A percentile compares a stretch with the other conserved stretches of the same genome.
These are phyloP conservation scores for Trichosporon asahii DNA, from an alignment of 1,284 basidiomycete species.

Conservation along the genomic window DNA sequence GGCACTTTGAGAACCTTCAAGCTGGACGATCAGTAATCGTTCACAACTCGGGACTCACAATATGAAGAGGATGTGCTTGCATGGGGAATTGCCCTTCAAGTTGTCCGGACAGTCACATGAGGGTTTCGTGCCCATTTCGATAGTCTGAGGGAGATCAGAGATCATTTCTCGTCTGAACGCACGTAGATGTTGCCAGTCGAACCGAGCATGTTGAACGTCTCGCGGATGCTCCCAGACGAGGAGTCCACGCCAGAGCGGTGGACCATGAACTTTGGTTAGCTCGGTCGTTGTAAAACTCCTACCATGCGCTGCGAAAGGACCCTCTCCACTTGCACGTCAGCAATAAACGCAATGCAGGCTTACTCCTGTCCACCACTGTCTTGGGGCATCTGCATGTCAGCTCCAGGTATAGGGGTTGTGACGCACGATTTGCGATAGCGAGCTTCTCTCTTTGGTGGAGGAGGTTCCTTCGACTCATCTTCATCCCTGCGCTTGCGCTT, in stretches of 20 bases:
- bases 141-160: conserved; percentile 25
- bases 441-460: neutral
- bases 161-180: neutral
- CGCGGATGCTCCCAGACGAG: neutral
- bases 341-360: neutral
- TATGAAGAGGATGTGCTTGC: conserved; percentile 46
- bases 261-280: conserved; percentile 31
- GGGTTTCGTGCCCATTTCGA: conserved; percentile 24
- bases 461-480: neutral
- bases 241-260: conserved; percentile 15
- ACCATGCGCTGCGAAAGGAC: conserved; percentile 44
- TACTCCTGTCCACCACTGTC: neutral
- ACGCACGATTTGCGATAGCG: neutral
- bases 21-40: conserved; percentile 19
- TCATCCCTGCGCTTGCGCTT: neutral
- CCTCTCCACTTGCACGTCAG: conserved; percentile 23
- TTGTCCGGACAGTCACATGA: conserved; percentile 42
- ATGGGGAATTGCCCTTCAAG: conserved; percentile 37
- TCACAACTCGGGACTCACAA: conserved; percentile 28
- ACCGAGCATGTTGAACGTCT: conserved; percentile 32
- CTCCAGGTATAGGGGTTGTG: no score
- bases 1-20: conserved; percentile 42
- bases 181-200: conserved; percentile 8
- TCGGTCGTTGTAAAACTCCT: neutral
- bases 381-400: neutral